Evolutionary conservation across 257 asterid species (phyloP).

Genomic region (Solanum pinnatisectum): DNA sequence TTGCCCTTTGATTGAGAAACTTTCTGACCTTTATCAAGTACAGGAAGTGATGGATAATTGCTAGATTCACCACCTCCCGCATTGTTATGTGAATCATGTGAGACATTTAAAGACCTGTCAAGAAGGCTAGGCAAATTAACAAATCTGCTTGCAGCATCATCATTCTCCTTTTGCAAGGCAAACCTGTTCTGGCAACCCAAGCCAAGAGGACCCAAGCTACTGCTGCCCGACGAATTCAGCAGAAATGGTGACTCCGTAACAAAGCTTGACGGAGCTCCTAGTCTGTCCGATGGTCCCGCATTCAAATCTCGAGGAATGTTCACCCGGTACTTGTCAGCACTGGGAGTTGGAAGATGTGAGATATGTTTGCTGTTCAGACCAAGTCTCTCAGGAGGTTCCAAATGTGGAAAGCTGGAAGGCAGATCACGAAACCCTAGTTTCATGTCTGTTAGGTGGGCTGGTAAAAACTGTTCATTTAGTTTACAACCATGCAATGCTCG

Average conservation of each 20-base stretch:
- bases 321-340: constrained; percentile 27
- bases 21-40: constrained; percentile 14
- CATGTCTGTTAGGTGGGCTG: constrained; percentile 67
- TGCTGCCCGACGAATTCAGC: constrained; percentile 50
- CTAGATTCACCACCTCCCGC: constrained; percentile 31
- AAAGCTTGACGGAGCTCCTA: constrained; percentile 29
- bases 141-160: constrained; percentile 23
- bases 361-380: constrained; percentile 9
- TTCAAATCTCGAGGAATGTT: constrained; percentile 42
- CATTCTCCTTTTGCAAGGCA: constrained; percentile 12
- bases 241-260: constrained; percentile 38
- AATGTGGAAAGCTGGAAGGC: constrained; percentile 28
- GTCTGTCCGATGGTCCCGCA: constrained; percentile 32
- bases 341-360: constrained; percentile 39
- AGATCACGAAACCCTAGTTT: constrained; percentile 68
- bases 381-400: constrained; percentile 32
- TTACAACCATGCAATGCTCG: constrained; percentile 52
- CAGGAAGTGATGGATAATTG: constrained; percentile 13
- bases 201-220: constrained; percentile 41
- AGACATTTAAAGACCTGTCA: constrained; percentile 9
- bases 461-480: constrained; percentile 43
- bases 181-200: constrained; percentile 7
- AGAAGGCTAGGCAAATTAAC: constrained; percentile 36
- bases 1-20: constrained; percentile 41
- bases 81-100: constrained; percentile 15